These are phyloP conservation scores for Penicillium sp. DNA, from an alignment of 2,329 filamentous ascomycete species.

Conservation along the genomic window DNA sequence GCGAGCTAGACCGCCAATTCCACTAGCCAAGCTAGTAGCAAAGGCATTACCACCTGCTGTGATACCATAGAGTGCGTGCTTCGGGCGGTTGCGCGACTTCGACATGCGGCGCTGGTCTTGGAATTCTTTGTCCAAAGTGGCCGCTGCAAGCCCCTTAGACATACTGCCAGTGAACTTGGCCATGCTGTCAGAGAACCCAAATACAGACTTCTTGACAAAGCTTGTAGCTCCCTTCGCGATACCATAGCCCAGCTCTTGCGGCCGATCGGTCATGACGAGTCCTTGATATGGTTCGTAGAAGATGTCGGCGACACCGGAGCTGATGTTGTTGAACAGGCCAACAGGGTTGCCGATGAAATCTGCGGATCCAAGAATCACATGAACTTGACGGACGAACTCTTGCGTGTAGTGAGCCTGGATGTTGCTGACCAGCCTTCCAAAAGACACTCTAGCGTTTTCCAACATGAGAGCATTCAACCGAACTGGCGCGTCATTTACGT, in stretches of 20 bases:
- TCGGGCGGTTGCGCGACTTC: conserved; percentile 84
- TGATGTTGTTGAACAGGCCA: conserved; percentile 95
- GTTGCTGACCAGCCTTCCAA: conserved; percentile 74
- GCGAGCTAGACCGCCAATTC: conserved; percentile 84
- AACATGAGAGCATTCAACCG: conserved; percentile 88
- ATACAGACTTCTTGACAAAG: conserved; percentile 98
- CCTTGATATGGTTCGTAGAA: conserved; percentile 99
- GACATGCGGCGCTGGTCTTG: conserved; percentile 94
- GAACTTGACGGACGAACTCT: conserved; percentile 89
- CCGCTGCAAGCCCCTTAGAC: conserved; percentile 90
- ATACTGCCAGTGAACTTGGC: conserved; percentile 97
- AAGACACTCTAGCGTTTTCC: conserved; percentile 89
- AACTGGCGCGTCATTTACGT: conserved; percentile 95
- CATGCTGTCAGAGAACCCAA: conserved; percentile 94
- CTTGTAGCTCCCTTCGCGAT: conserved; percentile 95
- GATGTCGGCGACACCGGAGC: conserved; percentile 92
- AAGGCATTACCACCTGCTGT: conserved; percentile 93
- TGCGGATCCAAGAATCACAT: conserved; percentile 93
- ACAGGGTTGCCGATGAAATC: conserved; percentile 98
- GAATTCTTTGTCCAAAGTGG: conserved; percentile 96
- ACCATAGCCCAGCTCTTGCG: conserved; percentile 88
- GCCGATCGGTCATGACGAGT: conserved; percentile 89
- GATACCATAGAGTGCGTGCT: conserved; percentile 94
- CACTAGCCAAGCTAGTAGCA: conserved; percentile 84
- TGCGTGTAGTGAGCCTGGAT: conserved; percentile 94